phyloP scores from a whole-genome alignment of 768 basidiomycete species.

The Leccinum variicolor region DNA sequence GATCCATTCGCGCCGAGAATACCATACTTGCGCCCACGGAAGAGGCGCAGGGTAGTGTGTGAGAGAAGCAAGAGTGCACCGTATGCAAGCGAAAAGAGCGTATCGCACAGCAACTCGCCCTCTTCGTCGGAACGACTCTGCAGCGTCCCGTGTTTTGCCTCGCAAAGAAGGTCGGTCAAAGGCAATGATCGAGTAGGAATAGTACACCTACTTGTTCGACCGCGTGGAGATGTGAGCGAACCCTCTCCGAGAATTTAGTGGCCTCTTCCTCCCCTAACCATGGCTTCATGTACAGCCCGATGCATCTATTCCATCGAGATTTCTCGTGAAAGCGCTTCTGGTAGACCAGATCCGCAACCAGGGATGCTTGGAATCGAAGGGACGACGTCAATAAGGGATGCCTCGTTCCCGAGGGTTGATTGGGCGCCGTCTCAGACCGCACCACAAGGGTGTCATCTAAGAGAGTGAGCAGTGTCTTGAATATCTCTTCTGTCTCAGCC shows the following conservation, averaged over 20 bases:
- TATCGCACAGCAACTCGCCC: conserved; percentile 87
- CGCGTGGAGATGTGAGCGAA: conserved; percentile 70
- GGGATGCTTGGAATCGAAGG: conserved; percentile 67
- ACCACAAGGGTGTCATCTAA: conserved; percentile 48
- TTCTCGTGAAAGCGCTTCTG: conserved; percentile 52
- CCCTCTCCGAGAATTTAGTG: conserved; percentile 53
- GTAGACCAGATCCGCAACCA: conserved; percentile 76
- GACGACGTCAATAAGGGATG: conserved; percentile 56
- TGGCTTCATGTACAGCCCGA: conserved; percentile 67
- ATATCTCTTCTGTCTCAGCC: conserved; percentile 55
- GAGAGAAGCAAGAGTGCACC: conserved; percentile 92
- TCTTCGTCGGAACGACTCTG: conserved; percentile 52
- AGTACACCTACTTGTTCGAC: conserved; percentile 58
- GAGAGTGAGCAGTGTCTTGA: conserved; percentile 54
- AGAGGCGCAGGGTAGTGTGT: conserved; percentile 85
- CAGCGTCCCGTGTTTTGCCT: conserved; percentile 58
- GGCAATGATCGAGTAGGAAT: background rate
- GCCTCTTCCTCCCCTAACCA: conserved; percentile 60
- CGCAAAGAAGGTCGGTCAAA: conserved; percentile 8
- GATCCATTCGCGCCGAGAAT: conserved; percentile 96
- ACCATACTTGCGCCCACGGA: conserved; percentile 91
- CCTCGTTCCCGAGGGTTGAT: conserved; percentile 51
- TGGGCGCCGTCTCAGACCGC: conserved; percentile 41
- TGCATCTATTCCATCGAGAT: conserved; percentile 62
- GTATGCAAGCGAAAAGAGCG: conserved; percentile 93